Evolutionary conservation across 2,329 filamentous ascomycete genomes (phyloP).

Genomic region (Rhynchosporium secalis): DNA sequence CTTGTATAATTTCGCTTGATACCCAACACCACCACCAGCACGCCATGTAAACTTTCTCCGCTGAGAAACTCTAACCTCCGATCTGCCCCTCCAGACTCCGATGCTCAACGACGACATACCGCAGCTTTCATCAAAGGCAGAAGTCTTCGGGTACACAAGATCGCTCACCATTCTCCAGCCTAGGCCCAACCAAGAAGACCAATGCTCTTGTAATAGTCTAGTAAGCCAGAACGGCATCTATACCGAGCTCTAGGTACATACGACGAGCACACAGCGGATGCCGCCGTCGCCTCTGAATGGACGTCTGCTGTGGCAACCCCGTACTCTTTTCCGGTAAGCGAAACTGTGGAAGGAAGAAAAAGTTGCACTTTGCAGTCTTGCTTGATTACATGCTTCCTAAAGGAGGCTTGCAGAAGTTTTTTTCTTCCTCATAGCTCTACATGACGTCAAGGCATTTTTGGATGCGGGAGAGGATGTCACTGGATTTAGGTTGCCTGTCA

Average conservation of each 20-base stretch:
- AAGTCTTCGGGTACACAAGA: background rate
- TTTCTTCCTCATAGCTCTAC: background rate
- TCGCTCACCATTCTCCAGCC: background rate
- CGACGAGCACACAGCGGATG: conserved; percentile 6
- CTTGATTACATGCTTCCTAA: background rate
- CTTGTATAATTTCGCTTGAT: no score
- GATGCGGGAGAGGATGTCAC: no score
- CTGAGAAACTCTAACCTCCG: background rate
- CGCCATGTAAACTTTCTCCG: conserved; percentile 5
- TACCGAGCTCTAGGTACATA: conserved; percentile 5
- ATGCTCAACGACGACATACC: conserved; percentile 3
- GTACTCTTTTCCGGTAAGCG: background rate
- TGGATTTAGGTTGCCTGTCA: no score
- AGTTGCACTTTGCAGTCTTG: background rate
- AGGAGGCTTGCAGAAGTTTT: background rate
- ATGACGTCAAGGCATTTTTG: no score
- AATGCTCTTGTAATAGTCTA: background rate
- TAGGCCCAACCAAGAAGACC: background rate
- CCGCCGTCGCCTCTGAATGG: background rate
- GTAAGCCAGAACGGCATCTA: conserved; percentile 4
- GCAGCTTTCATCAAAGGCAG: background rate
- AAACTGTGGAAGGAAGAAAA: background rate
- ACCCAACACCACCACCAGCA: background rate
- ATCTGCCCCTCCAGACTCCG: background rate
- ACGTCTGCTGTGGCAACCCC: background rate